Evolutionary conservation across 768 basidiomycete genomes (phyloP), one percentile per base, ranked within the genome.

Genomic region (Coprinopsis cinerea): DNA sequence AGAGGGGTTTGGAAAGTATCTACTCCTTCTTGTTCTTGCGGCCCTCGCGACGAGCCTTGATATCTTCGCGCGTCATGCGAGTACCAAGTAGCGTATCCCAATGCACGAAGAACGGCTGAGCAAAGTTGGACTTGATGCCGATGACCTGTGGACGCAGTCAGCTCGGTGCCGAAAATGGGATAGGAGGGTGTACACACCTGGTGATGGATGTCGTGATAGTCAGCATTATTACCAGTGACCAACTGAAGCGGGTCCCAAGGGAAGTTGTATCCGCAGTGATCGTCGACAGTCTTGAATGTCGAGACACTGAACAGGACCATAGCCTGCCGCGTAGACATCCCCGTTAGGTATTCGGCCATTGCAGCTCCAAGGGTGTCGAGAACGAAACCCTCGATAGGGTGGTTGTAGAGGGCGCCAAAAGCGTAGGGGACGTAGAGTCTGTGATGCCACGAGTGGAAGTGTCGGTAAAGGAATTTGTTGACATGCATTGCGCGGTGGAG

Each of bases 131-230:
- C 68, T 97, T 97, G 70, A 96, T 90, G 2, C 95, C 95, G 53
- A 88, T 78, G 27, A 72, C 62, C 82, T 85, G 49, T 4, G 34
- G 43, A n/a, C 39, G 22, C 13, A 27, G 37, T 53, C 44, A 54
- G 37, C 36, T 42, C 44, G 6, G 27, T 36, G 46, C 28, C 20
- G 14, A 24, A 43, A 39, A 22, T 44, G 9, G 30, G 36, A 18
- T 30, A 23, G 13, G 37, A 26, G 44, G 45, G n/a, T 40, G 4
- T n/a, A 57, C 69, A 67, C 59, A 86, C 88, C 75, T 94, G 92
- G 65, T 97, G 95, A 61, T 98, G 95, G 53, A 98, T 96, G 65
- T 97, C 95, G 64, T 97, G 95, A 66, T 95, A 99, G 66, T 95
- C 91, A 1, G 93, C 88, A 63, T 92, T 96, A 64, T 99, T 99